Evolutionary conservation across 345 rosid species (phyloP).

Genomic region (Gynandropsis gynandra): DNA sequence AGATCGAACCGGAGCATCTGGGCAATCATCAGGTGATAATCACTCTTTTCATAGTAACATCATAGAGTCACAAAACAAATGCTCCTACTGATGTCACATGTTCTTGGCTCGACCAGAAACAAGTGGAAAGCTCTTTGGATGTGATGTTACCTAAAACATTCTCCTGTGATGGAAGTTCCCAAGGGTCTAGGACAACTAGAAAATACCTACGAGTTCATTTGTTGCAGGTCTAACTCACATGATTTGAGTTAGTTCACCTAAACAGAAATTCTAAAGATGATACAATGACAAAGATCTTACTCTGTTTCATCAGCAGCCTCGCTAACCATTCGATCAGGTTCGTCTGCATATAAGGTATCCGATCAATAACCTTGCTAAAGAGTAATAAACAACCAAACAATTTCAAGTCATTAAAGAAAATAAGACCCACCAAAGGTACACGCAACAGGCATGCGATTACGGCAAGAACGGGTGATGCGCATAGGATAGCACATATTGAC

Average conservation of each 20-base stretch:
- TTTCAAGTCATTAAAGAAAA: slow-evolving; percentile 11
- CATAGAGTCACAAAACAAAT: no score
- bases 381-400: slow-evolving; percentile 8
- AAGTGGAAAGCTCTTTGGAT: no score
- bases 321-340: slow-evolving; percentile 56
- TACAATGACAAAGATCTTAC: slow-evolving; percentile 41
- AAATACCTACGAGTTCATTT: slow-evolving; percentile 5
- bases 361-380: slow-evolving; percentile 7
- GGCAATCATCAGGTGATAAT: background rate
- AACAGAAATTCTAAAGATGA: background rate
- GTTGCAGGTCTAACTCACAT: slow-evolving; percentile 3
- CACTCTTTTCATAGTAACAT: no score
- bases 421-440: slow-evolving; percentile 59
- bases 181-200: no score
- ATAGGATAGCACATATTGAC: slow-evolving; percentile 28
- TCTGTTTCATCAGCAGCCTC: slow-evolving; percentile 53
- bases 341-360: slow-evolving; percentile 42
- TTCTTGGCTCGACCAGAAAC: no score
- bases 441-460: slow-evolving; percentile 45
- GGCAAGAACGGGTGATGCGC: slow-evolving; percentile 54
- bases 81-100: no score
- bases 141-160: no score
- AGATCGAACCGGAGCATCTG: background rate
- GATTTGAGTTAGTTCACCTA: no score
- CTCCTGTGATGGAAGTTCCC: no score